A percentile compares a stretch with the other conserved stretches of the same genome.
Evolutionary conservation across 2,329 filamentous ascomycete genomes (phyloP).

Genomic region (Botryotinia convoluta): DNA sequence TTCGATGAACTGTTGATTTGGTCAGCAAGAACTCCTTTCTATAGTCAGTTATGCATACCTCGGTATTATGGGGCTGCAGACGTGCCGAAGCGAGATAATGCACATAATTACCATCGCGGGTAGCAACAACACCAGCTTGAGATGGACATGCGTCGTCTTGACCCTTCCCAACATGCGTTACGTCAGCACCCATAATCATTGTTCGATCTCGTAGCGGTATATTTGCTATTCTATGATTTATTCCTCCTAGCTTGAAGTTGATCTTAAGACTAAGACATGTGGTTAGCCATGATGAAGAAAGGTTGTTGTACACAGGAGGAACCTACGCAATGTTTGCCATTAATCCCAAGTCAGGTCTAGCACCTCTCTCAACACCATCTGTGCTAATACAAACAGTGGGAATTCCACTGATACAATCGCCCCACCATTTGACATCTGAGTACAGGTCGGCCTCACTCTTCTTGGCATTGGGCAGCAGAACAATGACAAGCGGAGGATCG

Average conservation of each 20-base stretch:
- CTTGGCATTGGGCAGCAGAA: not conserved
- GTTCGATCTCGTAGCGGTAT: not conserved
- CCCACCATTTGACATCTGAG: not conserved
- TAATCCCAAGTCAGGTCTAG: too few relatives aligned
- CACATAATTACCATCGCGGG: conserved; percentile 59
- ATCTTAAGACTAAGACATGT: not conserved
- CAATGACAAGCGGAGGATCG: not conserved
- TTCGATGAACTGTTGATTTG: conserved; percentile 40
- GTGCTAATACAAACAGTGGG: not conserved
- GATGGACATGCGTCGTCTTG: conserved; percentile 59
- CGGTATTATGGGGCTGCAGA: conserved; percentile 76
- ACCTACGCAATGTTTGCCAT: too few relatives aligned
- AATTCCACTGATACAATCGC: not conserved
- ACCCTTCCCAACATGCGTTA: conserved; percentile 74
- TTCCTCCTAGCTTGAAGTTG: not conserved
- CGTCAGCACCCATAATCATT: conserved; percentile 67
- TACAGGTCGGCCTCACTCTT: not conserved
- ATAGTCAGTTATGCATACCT: conserved; percentile 42
- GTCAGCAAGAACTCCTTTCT: too few relatives aligned
- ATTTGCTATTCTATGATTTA: not conserved
- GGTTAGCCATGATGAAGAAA: too few relatives aligned
- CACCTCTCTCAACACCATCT: not conserved
- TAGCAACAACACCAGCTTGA: conserved; percentile 76
- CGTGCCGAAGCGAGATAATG: conserved; percentile 74
- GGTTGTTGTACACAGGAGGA: too few relatives aligned